Conservation (phyloP, 768 basidiomycete genomes). For the Leucosporidium yakuticum region DNA sequence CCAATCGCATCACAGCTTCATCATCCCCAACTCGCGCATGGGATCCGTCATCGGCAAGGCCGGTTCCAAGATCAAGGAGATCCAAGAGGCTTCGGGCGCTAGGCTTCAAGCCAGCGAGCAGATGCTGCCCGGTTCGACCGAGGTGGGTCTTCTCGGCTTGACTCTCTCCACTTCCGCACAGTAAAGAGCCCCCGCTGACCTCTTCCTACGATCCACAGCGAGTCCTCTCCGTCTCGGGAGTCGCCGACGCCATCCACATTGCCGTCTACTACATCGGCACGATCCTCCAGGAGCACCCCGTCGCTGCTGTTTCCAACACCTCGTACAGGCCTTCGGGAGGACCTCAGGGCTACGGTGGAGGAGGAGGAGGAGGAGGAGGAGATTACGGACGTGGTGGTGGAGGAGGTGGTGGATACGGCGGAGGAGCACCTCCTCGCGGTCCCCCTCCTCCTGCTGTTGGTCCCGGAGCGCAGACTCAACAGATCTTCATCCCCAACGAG, state of each 20-base stretch:
- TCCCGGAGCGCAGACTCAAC: conserved; percentile 76
- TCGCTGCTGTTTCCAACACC: conserved; percentile 50
- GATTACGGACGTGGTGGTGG: background rate
- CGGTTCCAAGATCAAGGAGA: conserved; percentile 98
- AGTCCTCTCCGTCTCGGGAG: conserved; percentile 93
- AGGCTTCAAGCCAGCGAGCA: conserved; percentile 93
- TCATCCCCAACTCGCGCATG: conserved; percentile 99
- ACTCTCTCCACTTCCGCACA: conserved; percentile 17
- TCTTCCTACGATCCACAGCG: conserved; percentile 55
- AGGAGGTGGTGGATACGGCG: conserved; percentile 6
- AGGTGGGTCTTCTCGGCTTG: conserved; percentile 55
- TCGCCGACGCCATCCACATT: conserved; percentile 98
- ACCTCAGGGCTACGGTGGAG: conserved; percentile 9
- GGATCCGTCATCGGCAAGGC: conserved; percentile 97
- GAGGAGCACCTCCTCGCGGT: background rate
- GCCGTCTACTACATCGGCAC: conserved; percentile 99
- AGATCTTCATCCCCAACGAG: conserved; percentile 97
- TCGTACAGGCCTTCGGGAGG: conserved; percentile 30
- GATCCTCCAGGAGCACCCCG: conserved; percentile 68
- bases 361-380: background rate
- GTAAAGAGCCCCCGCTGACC: background rate
- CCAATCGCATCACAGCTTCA: conserved; percentile 42
- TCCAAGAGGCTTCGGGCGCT: conserved; percentile 96
- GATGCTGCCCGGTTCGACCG: conserved; percentile 98
- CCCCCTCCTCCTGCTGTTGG: background rate